Evolutionary conservation across 208 protist genomes (phyloP).

Genomic region (Acanthamoeba polyphaga): DNA sequence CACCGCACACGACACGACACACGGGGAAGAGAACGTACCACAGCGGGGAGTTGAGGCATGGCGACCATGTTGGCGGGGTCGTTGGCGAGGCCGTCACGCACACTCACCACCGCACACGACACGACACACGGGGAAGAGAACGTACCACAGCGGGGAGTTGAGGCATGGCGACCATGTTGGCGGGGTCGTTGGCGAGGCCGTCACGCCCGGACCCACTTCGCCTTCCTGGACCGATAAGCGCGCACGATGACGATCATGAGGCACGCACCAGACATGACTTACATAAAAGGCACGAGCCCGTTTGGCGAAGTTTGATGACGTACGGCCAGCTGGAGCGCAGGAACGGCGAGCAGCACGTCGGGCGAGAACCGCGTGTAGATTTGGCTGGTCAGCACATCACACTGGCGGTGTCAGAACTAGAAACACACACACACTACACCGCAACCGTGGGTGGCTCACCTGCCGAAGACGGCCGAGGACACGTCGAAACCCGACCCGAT

Average conservation of each 20-base stretch:
- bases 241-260: not conserved
- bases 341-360: conserved; percentile 40
- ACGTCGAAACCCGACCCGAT: conserved; percentile 98
- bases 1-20: too few relatives aligned
- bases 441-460: conserved; percentile 43
- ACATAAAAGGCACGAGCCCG: too few relatives aligned
- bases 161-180: conserved; percentile 81
- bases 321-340: not conserved
- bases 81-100: too few relatives aligned
- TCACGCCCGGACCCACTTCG: conserved; percentile 40
- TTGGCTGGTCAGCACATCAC: not conserved
- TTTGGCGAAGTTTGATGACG: not conserved
- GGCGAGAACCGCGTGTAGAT: conserved; percentile 83
- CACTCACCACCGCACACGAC: too few relatives aligned
- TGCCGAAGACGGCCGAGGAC: conserved; percentile 95
- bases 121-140: not conserved
- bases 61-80: conserved; percentile 74
- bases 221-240: not conserved
- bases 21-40: not conserved
- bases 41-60: conserved; percentile 81
- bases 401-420: too few relatives aligned
- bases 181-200: conserved; percentile 76
- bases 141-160: conserved; percentile 73
- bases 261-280: too few relatives aligned
- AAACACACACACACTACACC: not conserved